phyloP scores from a whole-genome alignment of 441 rosid species.

The Oxalis stricta region DNA sequence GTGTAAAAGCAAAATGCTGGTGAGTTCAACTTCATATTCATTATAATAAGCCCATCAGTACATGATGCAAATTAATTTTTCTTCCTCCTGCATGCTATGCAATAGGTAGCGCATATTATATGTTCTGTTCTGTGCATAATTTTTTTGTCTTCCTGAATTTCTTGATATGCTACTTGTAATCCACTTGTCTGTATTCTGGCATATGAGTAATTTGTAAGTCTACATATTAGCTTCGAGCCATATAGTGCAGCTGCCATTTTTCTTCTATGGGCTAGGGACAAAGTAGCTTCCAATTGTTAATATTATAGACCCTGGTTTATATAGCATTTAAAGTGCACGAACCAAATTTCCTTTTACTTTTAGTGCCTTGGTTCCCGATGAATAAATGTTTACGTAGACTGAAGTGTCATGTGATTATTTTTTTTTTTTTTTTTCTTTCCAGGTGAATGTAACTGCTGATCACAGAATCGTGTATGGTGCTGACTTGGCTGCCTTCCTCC shows the following conservation, averaged over 20 bases:
- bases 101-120: too few species aligned
- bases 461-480: slow-evolving; percentile 86
- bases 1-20: slow-evolving; percentile 89
- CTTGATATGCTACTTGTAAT: too few species aligned
- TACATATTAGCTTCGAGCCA: too few species aligned
- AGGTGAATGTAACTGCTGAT: slow-evolving; percentile 99
- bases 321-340: not conserved
- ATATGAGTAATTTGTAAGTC: too few species aligned
- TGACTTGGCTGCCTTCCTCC: slow-evolving; percentile 86
- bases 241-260: too few species aligned
- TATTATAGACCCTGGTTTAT: not conserved
- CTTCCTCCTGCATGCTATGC: too few species aligned
- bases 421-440: too few species aligned
- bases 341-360: not conserved
- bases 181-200: too few species aligned
- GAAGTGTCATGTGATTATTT: slow-evolving; percentile 4
- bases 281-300: not conserved
- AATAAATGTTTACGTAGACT: slow-evolving; percentile 1
- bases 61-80: not conserved
- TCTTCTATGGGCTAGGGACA: too few species aligned
- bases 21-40: slow-evolving; percentile 20
- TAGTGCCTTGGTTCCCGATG: too few species aligned
- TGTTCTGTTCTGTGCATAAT: too few species aligned
- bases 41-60: not conserved
- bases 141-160: too few species aligned